Percentiles rank a stretch among this genome's conserved stretches.
Evolutionary conservation across 2,329 filamentous ascomycete species (phyloP).

Genomic region (Beauveria scarabaeidicola): DNA sequence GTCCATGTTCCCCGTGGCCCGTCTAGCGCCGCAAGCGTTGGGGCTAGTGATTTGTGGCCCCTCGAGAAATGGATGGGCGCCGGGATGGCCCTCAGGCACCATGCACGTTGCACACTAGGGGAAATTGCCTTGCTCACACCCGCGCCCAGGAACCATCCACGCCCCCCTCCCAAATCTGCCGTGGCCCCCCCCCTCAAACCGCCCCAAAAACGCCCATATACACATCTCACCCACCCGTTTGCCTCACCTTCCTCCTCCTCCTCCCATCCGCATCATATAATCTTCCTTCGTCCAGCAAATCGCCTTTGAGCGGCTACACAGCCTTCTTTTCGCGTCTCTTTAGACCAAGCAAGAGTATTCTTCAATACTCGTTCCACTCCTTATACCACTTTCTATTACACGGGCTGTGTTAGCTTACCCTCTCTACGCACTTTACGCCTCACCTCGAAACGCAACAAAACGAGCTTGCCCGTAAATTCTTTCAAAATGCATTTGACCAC

Average conservation of each 20-base stretch:
- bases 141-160: not conserved
- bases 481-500: constrained; percentile 29
- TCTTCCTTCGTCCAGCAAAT: constrained; percentile 4
- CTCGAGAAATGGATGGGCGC: constrained; percentile 1
- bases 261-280: constrained; percentile 3
- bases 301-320: constrained; percentile 12
- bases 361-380: constrained; percentile 22
- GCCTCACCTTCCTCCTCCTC: not conserved
- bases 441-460: no score
- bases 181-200: not conserved
- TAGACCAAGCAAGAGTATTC: constrained; percentile 17
- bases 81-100: not conserved
- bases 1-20: not conserved
- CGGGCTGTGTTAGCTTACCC: not conserved
- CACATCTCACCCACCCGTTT: constrained; percentile 8
- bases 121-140: constrained; percentile 10
- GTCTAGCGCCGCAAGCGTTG: not conserved
- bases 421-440: constrained; percentile 3
- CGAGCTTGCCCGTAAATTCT: not conserved
- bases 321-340: constrained; percentile 12
- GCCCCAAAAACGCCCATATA: constrained; percentile 7
- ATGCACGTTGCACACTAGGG: not conserved
- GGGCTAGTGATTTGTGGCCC: not conserved
- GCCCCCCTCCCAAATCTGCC: not conserved
- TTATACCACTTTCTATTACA: constrained; percentile 11